Evolutionary conservation across 495 filamentous ascomycete genomes (phyloP).

Genomic region (Penicillium tannophilum): DNA sequence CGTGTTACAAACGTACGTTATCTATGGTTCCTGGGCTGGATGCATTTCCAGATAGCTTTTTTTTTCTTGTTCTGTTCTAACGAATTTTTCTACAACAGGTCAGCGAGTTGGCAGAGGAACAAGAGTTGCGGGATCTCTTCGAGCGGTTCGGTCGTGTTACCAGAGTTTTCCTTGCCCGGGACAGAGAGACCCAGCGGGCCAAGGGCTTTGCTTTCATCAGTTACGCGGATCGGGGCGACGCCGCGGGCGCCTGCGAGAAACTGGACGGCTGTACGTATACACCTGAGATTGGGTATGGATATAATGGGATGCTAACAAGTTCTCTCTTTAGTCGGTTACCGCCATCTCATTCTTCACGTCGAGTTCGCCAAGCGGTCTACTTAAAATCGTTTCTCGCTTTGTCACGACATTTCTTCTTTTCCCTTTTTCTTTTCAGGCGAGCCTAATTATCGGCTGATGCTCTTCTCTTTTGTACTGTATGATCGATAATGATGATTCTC

Average conservation of each 20-base stretch:
- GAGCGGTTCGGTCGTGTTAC: slow-evolving; percentile 95
- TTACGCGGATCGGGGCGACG: slow-evolving; percentile 85
- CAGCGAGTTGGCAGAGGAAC: slow-evolving; percentile 94
- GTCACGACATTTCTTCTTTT: slow-evolving; percentile 30
- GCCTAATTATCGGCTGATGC: slow-evolving; percentile 35
- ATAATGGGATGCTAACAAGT: slow-evolving; percentile 24
- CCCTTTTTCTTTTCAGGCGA: slow-evolving; percentile 39
- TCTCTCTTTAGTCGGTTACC: slow-evolving; percentile 66
- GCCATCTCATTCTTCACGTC: slow-evolving; percentile 85
- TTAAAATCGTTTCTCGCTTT: slow-evolving; percentile 40
- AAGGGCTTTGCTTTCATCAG: slow-evolving; percentile 99
- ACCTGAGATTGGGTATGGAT: background rate
- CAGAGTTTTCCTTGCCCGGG: slow-evolving; percentile 95
- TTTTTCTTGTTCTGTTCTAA: background rate
- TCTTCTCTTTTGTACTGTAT: slow-evolving; percentile 47
- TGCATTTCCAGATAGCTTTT: slow-evolving; percentile 2
- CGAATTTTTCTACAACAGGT: slow-evolving; percentile 56
- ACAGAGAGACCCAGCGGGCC: slow-evolving; percentile 88
- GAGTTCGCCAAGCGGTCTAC: slow-evolving; percentile 87
- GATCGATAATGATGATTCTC: slow-evolving; percentile 49
- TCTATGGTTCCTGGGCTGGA: slow-evolving; percentile 1
- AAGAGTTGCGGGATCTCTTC: slow-evolving; percentile 94
- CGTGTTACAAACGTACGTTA: slow-evolving; percentile 91
- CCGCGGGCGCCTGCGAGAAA: slow-evolving; percentile 89
- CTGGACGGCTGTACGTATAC: slow-evolving; percentile 85